Conservation (phyloP, 2,329 filamentous ascomycete genomes). For the Colletotrichum sansevieriae region DNA sequence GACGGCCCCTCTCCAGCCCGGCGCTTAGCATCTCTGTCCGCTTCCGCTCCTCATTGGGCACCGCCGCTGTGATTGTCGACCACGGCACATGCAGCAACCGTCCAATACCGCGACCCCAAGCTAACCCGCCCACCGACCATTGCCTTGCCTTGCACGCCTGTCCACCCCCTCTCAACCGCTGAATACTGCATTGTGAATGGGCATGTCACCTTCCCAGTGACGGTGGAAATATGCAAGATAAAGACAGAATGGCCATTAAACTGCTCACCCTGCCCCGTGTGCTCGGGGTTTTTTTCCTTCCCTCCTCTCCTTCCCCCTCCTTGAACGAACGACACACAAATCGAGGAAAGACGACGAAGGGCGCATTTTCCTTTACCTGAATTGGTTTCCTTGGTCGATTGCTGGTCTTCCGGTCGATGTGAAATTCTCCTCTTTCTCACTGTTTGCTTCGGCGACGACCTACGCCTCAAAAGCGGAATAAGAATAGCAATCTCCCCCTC, state of each 20-base stretch:
- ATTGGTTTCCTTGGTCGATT: constrained; percentile 18
- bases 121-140: constrained; percentile 30
- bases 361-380: background rate
- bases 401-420: constrained; percentile 40
- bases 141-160: constrained; percentile 17
- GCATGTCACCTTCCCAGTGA: background rate
- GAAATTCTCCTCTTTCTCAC: constrained; percentile 7
- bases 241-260: constrained; percentile 37
- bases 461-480: constrained; percentile 18
- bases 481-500: background rate
- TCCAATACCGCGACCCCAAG: constrained; percentile 33
- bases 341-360: constrained; percentile 11
- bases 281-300: constrained; percentile 20
- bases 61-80: constrained; percentile 38
- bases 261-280: constrained; percentile 32
- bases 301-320: constrained; percentile 7
- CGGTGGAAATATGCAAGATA: constrained; percentile 22
- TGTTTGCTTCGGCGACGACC: constrained; percentile 36
- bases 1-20: constrained; percentile 36
- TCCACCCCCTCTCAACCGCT: constrained; percentile 17
- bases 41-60: constrained; percentile 37
- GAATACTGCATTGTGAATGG: constrained; percentile 17
- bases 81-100: constrained; percentile 41
- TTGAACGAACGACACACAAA: constrained; percentile 19
- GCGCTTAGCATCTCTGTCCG: constrained; percentile 40